These are phyloP conservation scores for Verticillium alfalfae DNA, from an alignment of 2,329 filamentous ascomycete species.

Conservation along the genomic window DNA sequence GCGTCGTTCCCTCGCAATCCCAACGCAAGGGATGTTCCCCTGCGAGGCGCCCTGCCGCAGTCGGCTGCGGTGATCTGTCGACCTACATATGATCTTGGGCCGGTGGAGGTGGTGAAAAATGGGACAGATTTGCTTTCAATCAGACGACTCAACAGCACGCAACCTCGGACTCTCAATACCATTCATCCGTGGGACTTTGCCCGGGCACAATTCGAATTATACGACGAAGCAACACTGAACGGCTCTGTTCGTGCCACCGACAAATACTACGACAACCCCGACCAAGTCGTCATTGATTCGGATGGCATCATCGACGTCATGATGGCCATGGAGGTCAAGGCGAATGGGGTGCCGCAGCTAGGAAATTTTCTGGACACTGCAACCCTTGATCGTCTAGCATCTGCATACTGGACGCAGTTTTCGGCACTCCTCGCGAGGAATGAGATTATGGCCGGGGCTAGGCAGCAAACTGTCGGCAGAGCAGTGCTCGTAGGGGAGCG, in stretches of 20 bases:
- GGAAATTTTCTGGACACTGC: conserved; percentile 16
- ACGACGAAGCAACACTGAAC: conserved; percentile 8
- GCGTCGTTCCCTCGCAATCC: conserved; percentile 1
- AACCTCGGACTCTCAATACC: conserved; percentile 9
- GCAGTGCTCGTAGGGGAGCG: conserved; percentile 20
- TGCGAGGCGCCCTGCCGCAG: conserved; percentile 13
- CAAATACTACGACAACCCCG: conserved; percentile 13
- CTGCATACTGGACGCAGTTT: conserved; percentile 26
- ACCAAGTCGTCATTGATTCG: conserved; percentile 17
- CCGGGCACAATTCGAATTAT: conserved; percentile 16
- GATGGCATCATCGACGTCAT: conserved; percentile 26
- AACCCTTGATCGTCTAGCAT: conserved; percentile 17
- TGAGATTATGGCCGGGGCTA: conserved; percentile 18
- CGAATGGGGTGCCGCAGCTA: conserved; percentile 12
- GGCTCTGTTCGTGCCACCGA: conserved; percentile 4
- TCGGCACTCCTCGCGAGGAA: conserved; percentile 24
- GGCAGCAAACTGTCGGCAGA: conserved; percentile 14
- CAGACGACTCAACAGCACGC: neutral
- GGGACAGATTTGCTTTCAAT: conserved; percentile 13
- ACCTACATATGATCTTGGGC: conserved; percentile 16
- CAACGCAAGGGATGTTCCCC: conserved; percentile 5
- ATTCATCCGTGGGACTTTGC: conserved; percentile 18
- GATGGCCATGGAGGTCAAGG: conserved; percentile 18
- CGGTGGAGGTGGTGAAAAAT: conserved; percentile 16
- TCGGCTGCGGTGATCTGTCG: conserved; percentile 20